Evolutionary conservation across 208 protist genomes (phyloP), one percentile per base, ranked within the genome.

Genomic region (Herpetomonas tarakana): DNA sequence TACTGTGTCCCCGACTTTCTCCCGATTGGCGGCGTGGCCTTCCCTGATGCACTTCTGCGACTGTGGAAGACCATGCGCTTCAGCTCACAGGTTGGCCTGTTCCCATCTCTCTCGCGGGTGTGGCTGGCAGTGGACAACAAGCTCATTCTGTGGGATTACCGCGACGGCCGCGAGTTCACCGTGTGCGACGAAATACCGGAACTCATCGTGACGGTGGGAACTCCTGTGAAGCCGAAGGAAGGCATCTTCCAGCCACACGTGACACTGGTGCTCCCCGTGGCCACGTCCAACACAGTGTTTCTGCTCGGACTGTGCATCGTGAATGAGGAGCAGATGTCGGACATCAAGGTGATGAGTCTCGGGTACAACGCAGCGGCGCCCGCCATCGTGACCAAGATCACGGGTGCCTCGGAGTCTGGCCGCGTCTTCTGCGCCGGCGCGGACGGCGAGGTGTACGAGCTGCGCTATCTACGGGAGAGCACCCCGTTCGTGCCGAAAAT

Each of bases 51-150:
- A 35, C 73, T 96, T 19, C 66, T 89, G 41, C 58, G 68, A 0
- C 24, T 90, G 39, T 91, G 84, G 85, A 76, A 66, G 56, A 83
- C 81, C 7, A 76, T 89, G 55, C 78, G 75, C 44, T 83, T 69
- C 56, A 78, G 74, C 61, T 91, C 83, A 16, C 70, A 86, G 24
- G 75, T 83, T 25, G 90, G 90, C 52, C 60, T 93, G 19, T 96
- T 96, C 61, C 68, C 86, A 26, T 47, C 57, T 12, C 53, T 96
- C 14, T 85, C 69, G 14, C 84, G 90, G 22, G 83, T 80, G n/a
- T 96, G 87, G 86, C 78, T 93, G 58, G 89, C 83, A 9, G 79
- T 90, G 6, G 90, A 96, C 68, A 91, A 92, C 71, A 74, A 87
- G 60, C 56, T 96, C 2, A 60, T 92, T 16, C 57, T 93, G 16